Base-by-base conservation (phyloP, 2,329 filamentous ascomycete genomes). In the Penicillium sp. region DNA sequence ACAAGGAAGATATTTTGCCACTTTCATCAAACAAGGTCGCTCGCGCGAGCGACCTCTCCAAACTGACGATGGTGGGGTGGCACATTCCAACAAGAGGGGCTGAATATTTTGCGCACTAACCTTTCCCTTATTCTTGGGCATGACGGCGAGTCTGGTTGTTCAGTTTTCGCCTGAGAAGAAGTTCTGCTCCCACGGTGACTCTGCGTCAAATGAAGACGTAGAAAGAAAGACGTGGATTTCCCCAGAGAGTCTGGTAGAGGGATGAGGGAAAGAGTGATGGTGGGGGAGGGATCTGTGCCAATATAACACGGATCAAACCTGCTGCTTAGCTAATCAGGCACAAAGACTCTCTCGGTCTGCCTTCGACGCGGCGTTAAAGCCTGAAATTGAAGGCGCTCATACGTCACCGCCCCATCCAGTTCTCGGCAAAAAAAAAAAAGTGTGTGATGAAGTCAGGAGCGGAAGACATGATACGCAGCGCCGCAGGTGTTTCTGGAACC, bases 111-210 rank as follows among this genome's bases (percentile, higher is more conserved):
- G 50, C 50, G 53, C 51, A 66, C 80, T 69, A 79, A 95, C 90
- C 78, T 95, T 96, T 90, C 90, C 90, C 85, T 96, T 96, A 74
- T 96, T 96, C 88, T 96, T 96, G 68, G 90, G 90, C 90, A 96
- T 96, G 54, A 74, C 84, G 73, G 62, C 57, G 53, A 53, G 47
- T 49, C 45, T 50, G 54, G 59, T 64, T 50, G 54, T 60, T 59
- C 59, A 55, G 52, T 61, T 32, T 32, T 32, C 29, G 29, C 29
- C 29, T 32, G 3, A 8, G 29, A 11, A 32, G 11, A 11, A 32
- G 8, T 32, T 49, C 39, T 45, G 46, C 52, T 13, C 42, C 28
- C 41, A 12, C 26, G 44, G 39, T 49, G 35, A 45, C 50, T 54
- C 54, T 46, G 32, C 40, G 49, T 52, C 46, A 47, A 49, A 53